Base-by-base conservation (phyloP, 108 stramenopile genomes). In the Cyclostephanos invisitatus region DNA sequence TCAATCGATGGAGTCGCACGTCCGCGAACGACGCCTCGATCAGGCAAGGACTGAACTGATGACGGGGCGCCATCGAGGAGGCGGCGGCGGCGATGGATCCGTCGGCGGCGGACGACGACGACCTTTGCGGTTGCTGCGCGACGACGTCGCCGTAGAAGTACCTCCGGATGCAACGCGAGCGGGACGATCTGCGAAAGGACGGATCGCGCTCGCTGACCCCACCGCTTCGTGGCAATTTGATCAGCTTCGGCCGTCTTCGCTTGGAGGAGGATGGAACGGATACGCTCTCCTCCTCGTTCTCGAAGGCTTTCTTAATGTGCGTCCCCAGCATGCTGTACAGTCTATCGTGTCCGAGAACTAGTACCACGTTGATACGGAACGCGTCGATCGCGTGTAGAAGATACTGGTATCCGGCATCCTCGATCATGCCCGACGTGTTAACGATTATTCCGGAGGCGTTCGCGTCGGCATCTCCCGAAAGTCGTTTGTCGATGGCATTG, bases 271-370 rank as follows among this genome's bases (percentile, higher is more conserved):
- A 32, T 3, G 32, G 32, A 32, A 4, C 32, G 32, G 32, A 32
- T 4, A 4, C 2, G 32, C 32, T 32, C 2, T 32, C 32, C 32
- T 32, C 58, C 14, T 8, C 55, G 7, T 25, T 27, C 32, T 60
- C 62, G 47, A 68, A 24, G 28, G 61, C 25, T 57, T 87, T 86
- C 62, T 86, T 83, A 51, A 88, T 86, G 54, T 89, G 77, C 37
- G 73, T 87, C 25, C 78, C 82, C 44, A 95, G 38, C 86, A 91
- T 90, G 67, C 85, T 88, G 78, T 96, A 96, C 56, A 96, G 60
- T 69, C 91, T 85, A 86, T 96, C 94, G 68, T 96, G 91, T 11
- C 94, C 94, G 71, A 96, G 24, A 0, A 96, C 85, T 50, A 96
- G 62, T 20, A 96, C 78, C 24, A 93, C 88, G 42, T 86, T 79